Percentiles rank a stretch among this genome's conserved stretches.
These are phyloP conservation scores for Lichtheimia corymbifera DNA, from an alignment of 371 early-diverging fungal species.

Conservation along the genomic window DNA sequence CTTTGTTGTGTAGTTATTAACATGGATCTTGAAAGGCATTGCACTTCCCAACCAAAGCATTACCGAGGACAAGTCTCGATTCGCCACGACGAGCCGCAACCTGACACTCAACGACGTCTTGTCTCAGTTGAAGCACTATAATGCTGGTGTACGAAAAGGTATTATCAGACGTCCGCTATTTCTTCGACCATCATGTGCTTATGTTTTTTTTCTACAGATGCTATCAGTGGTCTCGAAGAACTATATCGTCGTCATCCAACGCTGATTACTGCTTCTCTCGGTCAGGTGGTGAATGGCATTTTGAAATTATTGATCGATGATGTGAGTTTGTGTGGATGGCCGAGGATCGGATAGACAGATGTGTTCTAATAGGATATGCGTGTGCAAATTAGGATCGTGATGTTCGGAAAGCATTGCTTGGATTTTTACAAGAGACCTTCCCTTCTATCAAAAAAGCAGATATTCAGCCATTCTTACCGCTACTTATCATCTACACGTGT, in stretches of 20 bases:
- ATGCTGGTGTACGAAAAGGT: constrained; percentile 74
- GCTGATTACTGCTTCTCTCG: constrained; percentile 60
- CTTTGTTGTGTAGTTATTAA: neutral
- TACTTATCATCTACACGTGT: constrained; percentile 78
- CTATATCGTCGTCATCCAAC: constrained; percentile 59
- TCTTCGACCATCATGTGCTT: too few species aligned
- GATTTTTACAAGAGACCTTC: constrained; percentile 35
- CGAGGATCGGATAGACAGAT: neutral
- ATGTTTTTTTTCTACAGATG: constrained; percentile 46
- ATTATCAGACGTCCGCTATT: constrained; percentile 9
- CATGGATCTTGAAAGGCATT: constrained; percentile 55
- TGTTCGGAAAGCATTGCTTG: constrained; percentile 45
- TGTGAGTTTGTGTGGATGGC: constrained; percentile 29
- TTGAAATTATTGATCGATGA: constrained; percentile 65
- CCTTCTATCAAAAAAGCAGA: constrained; percentile 48
- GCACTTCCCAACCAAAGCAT: constrained; percentile 78
- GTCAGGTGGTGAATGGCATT: constrained; percentile 65
- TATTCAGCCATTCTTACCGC: constrained; percentile 76
- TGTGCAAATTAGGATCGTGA: constrained; percentile 43
- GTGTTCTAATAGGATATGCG: neutral
- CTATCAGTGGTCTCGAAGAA: constrained; percentile 70
- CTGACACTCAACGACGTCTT: constrained; percentile 73
- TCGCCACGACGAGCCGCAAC: constrained; percentile 72
- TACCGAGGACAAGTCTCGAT: constrained; percentile 69
- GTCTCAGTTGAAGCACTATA: constrained; percentile 78